phyloP scores from a whole-genome alignment of 345 rosid species.

The Citrus australasica region DNA sequence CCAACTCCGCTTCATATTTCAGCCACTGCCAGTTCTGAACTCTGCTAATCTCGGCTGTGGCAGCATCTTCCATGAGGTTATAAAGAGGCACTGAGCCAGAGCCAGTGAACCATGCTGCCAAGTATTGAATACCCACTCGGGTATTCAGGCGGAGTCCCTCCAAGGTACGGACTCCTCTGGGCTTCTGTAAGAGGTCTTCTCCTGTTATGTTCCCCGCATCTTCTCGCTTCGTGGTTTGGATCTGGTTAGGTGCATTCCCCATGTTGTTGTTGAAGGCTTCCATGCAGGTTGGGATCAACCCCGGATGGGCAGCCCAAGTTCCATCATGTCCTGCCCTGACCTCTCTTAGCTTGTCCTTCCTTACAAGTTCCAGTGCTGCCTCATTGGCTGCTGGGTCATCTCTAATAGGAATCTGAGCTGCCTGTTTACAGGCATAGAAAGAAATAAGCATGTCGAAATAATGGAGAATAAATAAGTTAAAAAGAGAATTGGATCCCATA shows the following conservation, averaged over 20 bases:
- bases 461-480: background rate
- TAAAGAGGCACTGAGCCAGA: constrained; percentile 89
- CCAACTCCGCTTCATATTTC: constrained; percentile 66
- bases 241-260: constrained; percentile 67
- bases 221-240: constrained; percentile 53
- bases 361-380: constrained; percentile 75
- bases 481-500: constrained; percentile 13
- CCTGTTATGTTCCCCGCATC: constrained; percentile 62
- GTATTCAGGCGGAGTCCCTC: constrained; percentile 88
- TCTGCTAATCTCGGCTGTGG: constrained; percentile 92
- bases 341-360: constrained; percentile 88
- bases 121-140: constrained; percentile 84
- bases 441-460: background rate
- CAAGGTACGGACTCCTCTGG: constrained; percentile 73
- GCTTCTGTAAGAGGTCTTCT: constrained; percentile 83
- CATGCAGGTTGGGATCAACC: constrained; percentile 69
- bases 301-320: constrained; percentile 98
- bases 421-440: constrained; percentile 36
- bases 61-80: constrained; percentile 96
- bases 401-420: constrained; percentile 89
- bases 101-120: constrained; percentile 90
- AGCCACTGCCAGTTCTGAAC: constrained; percentile 98
- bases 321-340: constrained; percentile 92
- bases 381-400: constrained; percentile 79
- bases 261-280: constrained; percentile 67